These are phyloP conservation scores for Gymnopilus junonius DNA, from an alignment of 768 basidiomycete genomes.

Conservation along the genomic window DNA sequence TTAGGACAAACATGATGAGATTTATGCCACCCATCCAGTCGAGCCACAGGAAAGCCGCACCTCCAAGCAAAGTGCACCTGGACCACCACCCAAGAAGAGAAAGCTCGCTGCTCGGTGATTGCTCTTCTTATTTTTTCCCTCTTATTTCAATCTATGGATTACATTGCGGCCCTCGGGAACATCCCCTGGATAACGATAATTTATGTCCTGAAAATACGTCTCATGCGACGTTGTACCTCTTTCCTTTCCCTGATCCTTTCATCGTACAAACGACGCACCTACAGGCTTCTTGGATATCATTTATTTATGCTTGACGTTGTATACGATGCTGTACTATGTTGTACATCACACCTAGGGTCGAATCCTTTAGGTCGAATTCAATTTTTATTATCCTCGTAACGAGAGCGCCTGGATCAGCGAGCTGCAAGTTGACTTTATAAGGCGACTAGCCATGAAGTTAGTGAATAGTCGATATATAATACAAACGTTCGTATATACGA, in stretches of 20 bases:
- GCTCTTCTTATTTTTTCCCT: neutral
- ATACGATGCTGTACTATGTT: neutral
- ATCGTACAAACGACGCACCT: neutral
- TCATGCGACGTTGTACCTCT: neutral
- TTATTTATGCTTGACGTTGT: neutral
- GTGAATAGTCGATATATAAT: constrained; percentile 31
- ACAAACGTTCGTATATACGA: constrained; percentile 23
- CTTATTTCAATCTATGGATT: neutral
- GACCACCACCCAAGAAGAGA: constrained; percentile 41
- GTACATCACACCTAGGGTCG: neutral
- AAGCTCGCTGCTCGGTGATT: constrained; percentile 27
- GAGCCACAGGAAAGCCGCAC: constrained; percentile 13
- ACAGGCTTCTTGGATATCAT: neutral
- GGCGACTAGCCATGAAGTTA: constrained; percentile 12
- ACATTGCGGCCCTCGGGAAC: neutral
- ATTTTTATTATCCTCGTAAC: too few species aligned
- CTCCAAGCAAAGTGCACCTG: constrained; percentile 14
- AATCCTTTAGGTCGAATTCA: too few species aligned
- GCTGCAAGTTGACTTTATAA: too few species aligned
- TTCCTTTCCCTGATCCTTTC: neutral
- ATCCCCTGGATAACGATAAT: neutral
- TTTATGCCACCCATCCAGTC: constrained; percentile 29
- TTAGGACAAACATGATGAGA: constrained; percentile 46
- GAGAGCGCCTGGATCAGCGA: too few species aligned
- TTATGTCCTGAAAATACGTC: neutral